Base-by-base conservation (phyloP, 768 basidiomycete genomes). In the Naganishia onofrii region DNA sequence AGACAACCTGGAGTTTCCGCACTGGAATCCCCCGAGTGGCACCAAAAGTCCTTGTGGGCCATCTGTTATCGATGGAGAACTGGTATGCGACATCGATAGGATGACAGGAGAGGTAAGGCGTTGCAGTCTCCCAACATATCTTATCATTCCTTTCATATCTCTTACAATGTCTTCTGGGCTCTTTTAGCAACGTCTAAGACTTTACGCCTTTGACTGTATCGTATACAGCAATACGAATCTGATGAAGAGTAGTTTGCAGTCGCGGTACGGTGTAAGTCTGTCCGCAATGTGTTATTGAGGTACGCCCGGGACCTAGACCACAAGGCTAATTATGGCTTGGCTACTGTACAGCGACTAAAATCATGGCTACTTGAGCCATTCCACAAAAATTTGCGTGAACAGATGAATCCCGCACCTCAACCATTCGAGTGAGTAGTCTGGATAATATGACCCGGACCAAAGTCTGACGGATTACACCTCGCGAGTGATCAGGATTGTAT, bases 131-230 rank as follows among this genome's bases (percentile, higher is more conserved):
- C 13, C 42, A 42, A 17, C 7, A 15, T 42, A 10, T 42, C 2
- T 15, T 42, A 8, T n/a, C 6, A 55, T 51, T 51, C 70, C 36
- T 31, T 36, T 42, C 51, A 12, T 42, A 52, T 32, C 58, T 32
- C 67, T 36, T 36, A 23, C 67, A 53, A 65, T 42, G 7, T 15
- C 32, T 21, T 44, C 57, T 68, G 29, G 55, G 52, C 23, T 23
- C 7, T n/a, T 51, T 19, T 78, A 97, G 94, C 87, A 91, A 82
- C 90, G 87, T 0, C 75, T 91, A 58, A 87, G 93, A 4, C 88
- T 90, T 67, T 85, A 97, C 70, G 90, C 89, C 0, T 99, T 99
- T 75, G 96, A 99, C 78, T 93, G 92, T 76, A 84, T 98, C 23
- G 92, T 95, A 6, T 87, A 90, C 19, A 86, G 93, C 78, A 87